Evolutionary conservation across 2,329 filamentous ascomycete genomes (phyloP).

Genomic region (Pseudogymnoascus sp.): DNA sequence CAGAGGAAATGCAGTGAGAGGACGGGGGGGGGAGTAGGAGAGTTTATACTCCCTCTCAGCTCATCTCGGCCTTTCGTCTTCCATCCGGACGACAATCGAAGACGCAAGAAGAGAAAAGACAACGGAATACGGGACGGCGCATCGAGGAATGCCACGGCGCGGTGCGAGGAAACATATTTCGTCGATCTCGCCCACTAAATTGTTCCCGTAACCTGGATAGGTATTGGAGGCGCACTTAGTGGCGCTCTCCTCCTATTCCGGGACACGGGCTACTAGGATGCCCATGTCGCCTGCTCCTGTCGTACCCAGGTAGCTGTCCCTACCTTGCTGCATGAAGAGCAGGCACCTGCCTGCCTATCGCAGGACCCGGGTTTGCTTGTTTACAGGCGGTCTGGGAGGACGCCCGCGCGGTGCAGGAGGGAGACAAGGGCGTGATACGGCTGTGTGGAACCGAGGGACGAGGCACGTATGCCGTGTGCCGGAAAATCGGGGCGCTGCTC

Average conservation of each 20-base stretch:
- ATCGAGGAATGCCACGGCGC: neutral
- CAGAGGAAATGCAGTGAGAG: neutral
- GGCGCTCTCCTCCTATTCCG: neutral
- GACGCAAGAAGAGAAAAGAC: neutral
- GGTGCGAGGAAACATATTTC: neutral
- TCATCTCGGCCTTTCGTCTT: neutral
- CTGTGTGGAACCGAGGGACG: neutral
- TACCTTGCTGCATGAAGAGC: neutral
- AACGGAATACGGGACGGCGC: neutral
- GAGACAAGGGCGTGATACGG: neutral
- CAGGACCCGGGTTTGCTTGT: neutral
- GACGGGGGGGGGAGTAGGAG: neutral
- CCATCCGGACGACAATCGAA: neutral
- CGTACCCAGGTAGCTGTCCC: neutral
- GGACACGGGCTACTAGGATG: neutral
- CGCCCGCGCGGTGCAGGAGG: neutral
- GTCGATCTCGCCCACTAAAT: neutral
- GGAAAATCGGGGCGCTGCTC: neutral
- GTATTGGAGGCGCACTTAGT: neutral
- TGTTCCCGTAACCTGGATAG: neutral
- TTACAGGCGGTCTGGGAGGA: neutral
- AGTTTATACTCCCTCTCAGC: neutral
- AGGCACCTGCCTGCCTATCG: neutral
- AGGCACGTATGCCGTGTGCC: slow-evolving; percentile 1
- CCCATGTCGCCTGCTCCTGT: neutral